A percentile compares a stretch with the other conserved stretches of the same genome.
These are phyloP conservation scores for Oxytropis ochrocephala DNA, from an alignment of 306 rosid genomes.

Conservation along the genomic window DNA sequence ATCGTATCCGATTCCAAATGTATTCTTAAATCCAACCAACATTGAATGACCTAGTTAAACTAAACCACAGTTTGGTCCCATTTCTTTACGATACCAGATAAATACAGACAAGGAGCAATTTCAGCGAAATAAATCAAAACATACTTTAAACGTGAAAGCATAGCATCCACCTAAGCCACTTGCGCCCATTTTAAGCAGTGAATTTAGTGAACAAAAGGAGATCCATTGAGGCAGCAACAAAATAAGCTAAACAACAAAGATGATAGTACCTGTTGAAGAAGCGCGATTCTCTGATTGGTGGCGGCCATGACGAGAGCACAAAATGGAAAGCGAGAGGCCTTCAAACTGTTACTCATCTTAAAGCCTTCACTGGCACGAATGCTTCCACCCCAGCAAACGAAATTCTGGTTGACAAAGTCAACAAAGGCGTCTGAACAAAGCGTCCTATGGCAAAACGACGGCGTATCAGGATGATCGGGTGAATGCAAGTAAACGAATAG, in stretches of 20 bases:
- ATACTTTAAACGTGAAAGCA: background rate
- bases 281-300: constrained; percentile 83
- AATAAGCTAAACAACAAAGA: background rate
- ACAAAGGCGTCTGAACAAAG: constrained; percentile 53
- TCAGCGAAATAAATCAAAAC: background rate
- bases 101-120: background rate
- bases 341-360: constrained; percentile 95
- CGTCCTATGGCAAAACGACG: constrained; percentile 73
- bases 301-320: constrained; percentile 96
- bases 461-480: constrained; percentile 92
- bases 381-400: constrained; percentile 94
- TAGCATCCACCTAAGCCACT: background rate
- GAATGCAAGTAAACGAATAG: constrained; percentile 90
- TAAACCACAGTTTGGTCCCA: background rate
- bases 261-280: constrained; percentile 73
- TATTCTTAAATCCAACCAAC: background rate
- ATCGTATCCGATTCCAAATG: background rate
- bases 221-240: background rate
- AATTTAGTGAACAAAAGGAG: background rate
- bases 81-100: background rate
- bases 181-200: background rate
- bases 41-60: background rate
- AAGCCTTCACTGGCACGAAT: constrained; percentile 90
- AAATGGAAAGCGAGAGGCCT: constrained; percentile 87
- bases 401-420: constrained; percentile 76